Conservation (phyloP, 1,284 basidiomycete genomes). For the Xanthoconium separans region DNA sequence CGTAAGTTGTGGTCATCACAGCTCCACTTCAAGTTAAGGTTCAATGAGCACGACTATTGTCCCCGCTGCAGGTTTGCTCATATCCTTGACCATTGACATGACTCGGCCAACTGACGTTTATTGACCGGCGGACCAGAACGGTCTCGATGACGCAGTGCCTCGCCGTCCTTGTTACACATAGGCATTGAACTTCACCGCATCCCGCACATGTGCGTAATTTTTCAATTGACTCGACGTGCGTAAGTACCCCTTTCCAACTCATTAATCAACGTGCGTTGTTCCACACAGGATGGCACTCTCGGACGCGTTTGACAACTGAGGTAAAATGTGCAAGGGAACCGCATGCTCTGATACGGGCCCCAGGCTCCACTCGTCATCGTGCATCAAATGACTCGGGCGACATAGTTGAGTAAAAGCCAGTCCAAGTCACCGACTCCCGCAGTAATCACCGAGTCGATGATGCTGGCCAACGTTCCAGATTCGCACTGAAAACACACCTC, state of each 20-base stretch:
- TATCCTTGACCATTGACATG: not conserved
- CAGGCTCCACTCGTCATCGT: not conserved
- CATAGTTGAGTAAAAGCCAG: not conserved
- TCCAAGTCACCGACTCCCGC: not conserved
- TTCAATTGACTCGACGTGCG: not conserved
- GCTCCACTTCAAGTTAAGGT: no score
- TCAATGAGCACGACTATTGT: not conserved
- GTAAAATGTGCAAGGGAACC: not conserved
- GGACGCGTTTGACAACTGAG: not conserved
- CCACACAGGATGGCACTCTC: not conserved
- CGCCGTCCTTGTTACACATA: not conserved
- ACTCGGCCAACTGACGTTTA: not conserved
- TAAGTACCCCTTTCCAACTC: not conserved
- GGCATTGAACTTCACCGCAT: not conserved
- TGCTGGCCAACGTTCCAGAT: no score
- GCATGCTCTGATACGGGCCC: not conserved
- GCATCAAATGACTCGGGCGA: not conserved
- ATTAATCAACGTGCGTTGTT: not conserved
- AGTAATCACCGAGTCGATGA: slow-evolving; percentile 7
- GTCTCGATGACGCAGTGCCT: slow-evolving; percentile 1
- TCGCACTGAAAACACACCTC: no score
- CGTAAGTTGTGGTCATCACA: not conserved
- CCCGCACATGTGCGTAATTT: not conserved
- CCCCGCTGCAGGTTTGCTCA: not conserved
- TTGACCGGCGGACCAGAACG: slow-evolving; percentile 2